Evolutionary conservation across 805 yeast species (phyloP).

Genomic region (Ogataea angusta): DNA sequence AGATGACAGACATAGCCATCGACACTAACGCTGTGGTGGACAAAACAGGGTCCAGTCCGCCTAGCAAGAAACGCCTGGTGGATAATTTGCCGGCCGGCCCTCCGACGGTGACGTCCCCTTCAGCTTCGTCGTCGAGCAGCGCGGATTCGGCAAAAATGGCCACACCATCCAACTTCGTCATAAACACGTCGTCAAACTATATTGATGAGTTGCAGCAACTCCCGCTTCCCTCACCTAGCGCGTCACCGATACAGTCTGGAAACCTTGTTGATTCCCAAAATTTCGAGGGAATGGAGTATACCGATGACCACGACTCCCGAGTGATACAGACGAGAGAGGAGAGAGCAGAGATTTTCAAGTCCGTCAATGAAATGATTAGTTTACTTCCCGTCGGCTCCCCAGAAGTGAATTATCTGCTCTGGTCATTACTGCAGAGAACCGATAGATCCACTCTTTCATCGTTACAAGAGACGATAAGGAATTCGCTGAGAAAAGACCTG

Average conservation of each 20-base stretch:
- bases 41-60: conserved; percentile 18
- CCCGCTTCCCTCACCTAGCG: conserved; percentile 71
- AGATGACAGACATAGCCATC: conserved; percentile 18
- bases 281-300: conserved; percentile 21
- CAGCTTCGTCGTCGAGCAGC: conserved; percentile 13
- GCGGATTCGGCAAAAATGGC: conserved; percentile 14
- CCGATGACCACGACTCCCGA: background rate
- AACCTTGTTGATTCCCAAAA: conserved; percentile 19
- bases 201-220: conserved; percentile 36
- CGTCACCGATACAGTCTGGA: conserved; percentile 48
- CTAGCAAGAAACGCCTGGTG: conserved; percentile 22
- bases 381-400: conserved; percentile 45
- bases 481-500: conserved; percentile 69
- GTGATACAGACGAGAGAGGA: conserved; percentile 1
- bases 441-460: conserved; percentile 62
- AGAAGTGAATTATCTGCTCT: conserved; percentile 44
- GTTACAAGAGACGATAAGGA: conserved; percentile 48
- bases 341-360: conserved; percentile 35
- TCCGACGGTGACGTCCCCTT: conserved; percentile 16
- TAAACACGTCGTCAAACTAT: conserved; percentile 9
- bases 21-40: conserved; percentile 13
- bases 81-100: conserved; percentile 5
- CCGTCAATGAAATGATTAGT: conserved; percentile 34
- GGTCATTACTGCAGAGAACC: conserved; percentile 52
- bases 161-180: conserved; percentile 11